Evolutionary conservation across 768 basidiomycete genomes (phyloP).

Genomic region (Paxillus ammoniavirescens): DNA sequence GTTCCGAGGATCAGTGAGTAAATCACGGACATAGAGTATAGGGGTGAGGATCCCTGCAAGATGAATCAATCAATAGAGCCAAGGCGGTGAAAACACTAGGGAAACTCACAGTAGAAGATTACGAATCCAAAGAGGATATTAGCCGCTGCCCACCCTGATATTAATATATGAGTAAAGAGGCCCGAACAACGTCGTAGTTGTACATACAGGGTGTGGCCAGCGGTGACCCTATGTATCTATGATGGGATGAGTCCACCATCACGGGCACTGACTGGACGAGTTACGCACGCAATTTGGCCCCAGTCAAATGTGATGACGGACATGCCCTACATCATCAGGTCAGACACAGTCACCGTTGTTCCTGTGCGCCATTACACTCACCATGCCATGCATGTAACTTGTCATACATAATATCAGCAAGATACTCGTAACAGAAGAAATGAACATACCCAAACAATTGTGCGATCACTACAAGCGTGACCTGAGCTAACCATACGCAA

Average conservation of each 20-base stretch:
- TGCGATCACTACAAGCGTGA: conserved; percentile 35
- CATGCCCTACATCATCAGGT: conserved; percentile 45
- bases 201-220: conserved; percentile 64
- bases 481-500: conserved; percentile 19
- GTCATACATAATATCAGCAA: not conserved
- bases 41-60: conserved; percentile 31
- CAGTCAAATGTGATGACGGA: conserved; percentile 79
- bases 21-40: conserved; percentile 46
- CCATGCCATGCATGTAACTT: conserved; percentile 45
- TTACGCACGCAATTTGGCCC: conserved; percentile 54
- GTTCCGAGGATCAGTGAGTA: conserved; percentile 35
- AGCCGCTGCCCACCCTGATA: conserved; percentile 69
- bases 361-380: conserved; percentile 15
- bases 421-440: not conserved
- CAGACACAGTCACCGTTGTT: not conserved
- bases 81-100: not conserved
- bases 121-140: conserved; percentile 67
- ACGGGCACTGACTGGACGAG: conserved; percentile 5
- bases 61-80: conserved; percentile 1
- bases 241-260: not conserved
- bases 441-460: conserved; percentile 45
- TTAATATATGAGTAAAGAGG: not conserved
- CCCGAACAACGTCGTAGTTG: not conserved
- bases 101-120: conserved; percentile 61
- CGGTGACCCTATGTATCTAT: conserved; percentile 41